Conservation (phyloP, 2,329 filamentous ascomycete genomes). For the Sporothrix phasma region DNA sequence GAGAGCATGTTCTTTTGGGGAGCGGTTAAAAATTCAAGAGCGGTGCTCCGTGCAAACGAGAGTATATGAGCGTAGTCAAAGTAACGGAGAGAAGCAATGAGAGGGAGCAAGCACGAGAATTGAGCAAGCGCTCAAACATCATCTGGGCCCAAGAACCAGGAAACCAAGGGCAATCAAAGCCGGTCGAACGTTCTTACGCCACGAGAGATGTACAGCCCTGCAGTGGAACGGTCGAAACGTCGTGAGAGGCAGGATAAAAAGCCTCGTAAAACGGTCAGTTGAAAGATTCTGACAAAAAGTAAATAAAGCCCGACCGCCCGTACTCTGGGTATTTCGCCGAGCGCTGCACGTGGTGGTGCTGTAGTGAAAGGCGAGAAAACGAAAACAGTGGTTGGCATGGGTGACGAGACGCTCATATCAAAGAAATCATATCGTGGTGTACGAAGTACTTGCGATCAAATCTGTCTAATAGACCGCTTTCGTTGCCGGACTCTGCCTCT, state of each 20-base stretch:
- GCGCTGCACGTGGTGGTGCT: background rate
- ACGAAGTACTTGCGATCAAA: no score
- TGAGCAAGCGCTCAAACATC: background rate
- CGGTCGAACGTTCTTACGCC: background rate
- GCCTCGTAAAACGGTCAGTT: background rate
- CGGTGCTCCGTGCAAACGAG: no score
- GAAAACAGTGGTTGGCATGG: no score
- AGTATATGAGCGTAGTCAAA: background rate
- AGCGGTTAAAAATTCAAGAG: no score
- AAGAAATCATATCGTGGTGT: no score
- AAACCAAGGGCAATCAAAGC: constrained; percentile 7
- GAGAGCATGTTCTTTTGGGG: background rate
- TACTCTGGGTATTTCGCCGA: background rate
- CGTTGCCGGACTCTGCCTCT: background rate
- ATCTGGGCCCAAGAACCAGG: constrained; percentile 4
- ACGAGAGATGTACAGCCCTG: background rate
- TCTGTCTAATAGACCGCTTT: no score
- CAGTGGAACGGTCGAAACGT: background rate
- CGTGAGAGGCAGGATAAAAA: background rate
- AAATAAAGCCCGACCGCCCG: no score
- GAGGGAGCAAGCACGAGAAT: background rate
- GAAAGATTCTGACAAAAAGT: background rate
- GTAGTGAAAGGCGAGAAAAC: no score
- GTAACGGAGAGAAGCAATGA: background rate
- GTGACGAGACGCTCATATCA: no score